Evolutionary conservation across 2,329 filamentous ascomycete species (phyloP).

Genomic region (Proliferodiscus dingleyae): DNA sequence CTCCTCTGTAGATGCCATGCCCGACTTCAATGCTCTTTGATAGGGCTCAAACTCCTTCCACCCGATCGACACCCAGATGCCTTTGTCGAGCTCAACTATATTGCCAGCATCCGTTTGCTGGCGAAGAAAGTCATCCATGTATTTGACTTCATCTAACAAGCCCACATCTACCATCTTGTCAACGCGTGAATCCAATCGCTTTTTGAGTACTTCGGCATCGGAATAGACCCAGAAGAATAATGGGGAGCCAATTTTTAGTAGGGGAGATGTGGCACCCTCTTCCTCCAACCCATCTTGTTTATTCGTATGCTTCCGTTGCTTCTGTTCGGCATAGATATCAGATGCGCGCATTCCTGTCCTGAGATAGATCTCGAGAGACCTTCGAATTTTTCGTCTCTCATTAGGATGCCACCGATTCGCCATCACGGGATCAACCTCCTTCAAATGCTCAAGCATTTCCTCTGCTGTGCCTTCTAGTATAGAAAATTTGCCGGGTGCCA

Average conservation of each 20-base stretch:
- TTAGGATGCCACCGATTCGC: slow-evolving; percentile 91
- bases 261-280: neutral
- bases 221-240: slow-evolving; percentile 82
- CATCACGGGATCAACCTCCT: slow-evolving; percentile 82
- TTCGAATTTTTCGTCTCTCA: slow-evolving; percentile 81
- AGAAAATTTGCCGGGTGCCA: slow-evolving; percentile 49
- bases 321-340: slow-evolving; percentile 80
- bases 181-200: slow-evolving; percentile 70
- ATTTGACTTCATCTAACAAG: slow-evolving; percentile 56
- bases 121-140: slow-evolving; percentile 45
- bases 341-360: slow-evolving; percentile 77
- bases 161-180: slow-evolving; percentile 75
- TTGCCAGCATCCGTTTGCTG: slow-evolving; percentile 43
- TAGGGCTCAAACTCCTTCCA: slow-evolving; percentile 87
- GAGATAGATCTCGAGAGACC: slow-evolving; percentile 86
- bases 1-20: slow-evolving; percentile 30
- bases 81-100: slow-evolving; percentile 65
- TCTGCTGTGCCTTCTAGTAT: slow-evolving; percentile 70
- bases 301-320: slow-evolving; percentile 35
- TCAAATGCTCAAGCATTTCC: slow-evolving; percentile 65
- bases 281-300: slow-evolving; percentile 20
- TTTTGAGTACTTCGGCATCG: slow-evolving; percentile 59
- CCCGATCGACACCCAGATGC: slow-evolving; percentile 95
- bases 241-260: slow-evolving; percentile 25
- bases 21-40: slow-evolving; percentile 43